Evolutionary conservation across 176 grass and related monocot species (phyloP), one percentile per base, ranked within the genome.

Genomic region (Oryza meyeriana): DNA sequence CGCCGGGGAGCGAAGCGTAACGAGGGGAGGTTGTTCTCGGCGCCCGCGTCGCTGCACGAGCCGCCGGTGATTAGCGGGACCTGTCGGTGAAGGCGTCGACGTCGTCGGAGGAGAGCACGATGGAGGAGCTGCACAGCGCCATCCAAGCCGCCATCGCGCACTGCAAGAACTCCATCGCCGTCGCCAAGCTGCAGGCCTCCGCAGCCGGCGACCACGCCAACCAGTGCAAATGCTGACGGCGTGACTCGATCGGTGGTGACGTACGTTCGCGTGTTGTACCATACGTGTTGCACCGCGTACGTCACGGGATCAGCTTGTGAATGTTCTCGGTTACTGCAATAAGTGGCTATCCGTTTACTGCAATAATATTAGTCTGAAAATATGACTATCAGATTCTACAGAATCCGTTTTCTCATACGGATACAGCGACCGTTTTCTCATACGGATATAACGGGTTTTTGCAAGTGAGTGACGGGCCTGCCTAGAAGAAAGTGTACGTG

Each of bases 91-190:
- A 85, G 40, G 71, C 83, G 40, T 81, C 82, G 39, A 81, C 85
- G 35, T 93, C 89, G 40, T 88, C 88, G 26, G 88, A 94, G 30
- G 88, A 89, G 80, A 98, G 92, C 86, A 93, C 95, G 29, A 98
- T 94, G 95, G 90, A 98, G 76, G 95, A 98, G 75, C 86, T 98
- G 57, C 92, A 95, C 41, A 91, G 87, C 81, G 95, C 95, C 48
- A 93, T 98, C 76, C 83, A 98, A 80, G 92, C 95, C 3, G 95
- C 95, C 92, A 95, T 98, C 66, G 92, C 92, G 48, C 95, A 98
- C 85, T 98, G 95, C 83, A 98, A 98, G 82, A 95, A 87, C 71
- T 98, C 95, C 86, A 90, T 93, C 35, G 67, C 84, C 44, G 24
- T 72, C 83, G 25, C 63, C 79, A 48, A 20, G 28, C 44, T 33